phyloP scores from a whole-genome alignment of 1,284 basidiomycete genomes.

The Phellinidium pouzarii region DNA sequence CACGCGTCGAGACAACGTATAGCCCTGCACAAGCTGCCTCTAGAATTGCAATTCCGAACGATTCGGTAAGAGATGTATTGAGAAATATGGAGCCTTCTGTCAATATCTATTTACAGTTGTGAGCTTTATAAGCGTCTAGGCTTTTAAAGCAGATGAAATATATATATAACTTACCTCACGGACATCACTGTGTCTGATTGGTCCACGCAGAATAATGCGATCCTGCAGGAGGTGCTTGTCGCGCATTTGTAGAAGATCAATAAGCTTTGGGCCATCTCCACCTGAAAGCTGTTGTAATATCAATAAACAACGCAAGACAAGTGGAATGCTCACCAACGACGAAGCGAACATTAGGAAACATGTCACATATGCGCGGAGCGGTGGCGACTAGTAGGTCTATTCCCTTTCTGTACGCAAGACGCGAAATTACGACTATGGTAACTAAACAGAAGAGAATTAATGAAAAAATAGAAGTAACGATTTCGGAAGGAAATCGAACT shows the following conservation, averaged over 20 bases:
- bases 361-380: constrained; percentile 82
- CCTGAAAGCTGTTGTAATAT: constrained; percentile 35
- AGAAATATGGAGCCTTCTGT: constrained; percentile 85
- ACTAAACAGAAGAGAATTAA: constrained; percentile 43
- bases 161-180: constrained; percentile 48
- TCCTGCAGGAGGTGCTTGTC: constrained; percentile 89
- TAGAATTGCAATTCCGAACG: constrained; percentile 93
- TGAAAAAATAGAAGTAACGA: neutral
- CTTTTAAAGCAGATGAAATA: neutral
- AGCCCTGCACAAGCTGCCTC: constrained; percentile 95
- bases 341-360: constrained; percentile 82
- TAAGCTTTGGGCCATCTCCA: constrained; percentile 92
- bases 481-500: constrained; percentile 44
- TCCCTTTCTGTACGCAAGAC: constrained; percentile 96
- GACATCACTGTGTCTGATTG: constrained; percentile 78
- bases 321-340: constrained; percentile 60
- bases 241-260: constrained; percentile 93
- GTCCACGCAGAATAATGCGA: constrained; percentile 82
- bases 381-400: constrained; percentile 92
- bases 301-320: neutral
- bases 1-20: constrained; percentile 90
- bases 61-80: constrained; percentile 93
- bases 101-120: constrained; percentile 56
- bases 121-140: neutral
- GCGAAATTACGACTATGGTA: constrained; percentile 89